These are phyloP conservation scores for Paecilomyces fulvus DNA, from an alignment of 2,329 filamentous ascomycete genomes.

Conservation along the genomic window DNA sequence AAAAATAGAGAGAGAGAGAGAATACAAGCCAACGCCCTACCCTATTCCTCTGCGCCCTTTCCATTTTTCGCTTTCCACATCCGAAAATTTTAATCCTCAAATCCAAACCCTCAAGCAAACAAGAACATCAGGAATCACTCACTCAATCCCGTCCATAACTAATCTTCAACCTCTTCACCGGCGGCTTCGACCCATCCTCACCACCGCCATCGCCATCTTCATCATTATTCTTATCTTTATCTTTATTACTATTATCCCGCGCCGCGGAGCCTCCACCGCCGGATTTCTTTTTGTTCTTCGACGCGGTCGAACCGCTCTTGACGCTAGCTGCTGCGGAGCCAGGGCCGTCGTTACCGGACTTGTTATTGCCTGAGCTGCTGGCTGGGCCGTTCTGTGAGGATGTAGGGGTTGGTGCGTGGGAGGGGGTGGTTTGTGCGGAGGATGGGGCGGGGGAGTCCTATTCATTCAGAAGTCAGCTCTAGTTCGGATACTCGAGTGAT, in stretches of 20 bases:
- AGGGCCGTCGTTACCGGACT: constrained; percentile 17
- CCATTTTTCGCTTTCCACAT: background rate
- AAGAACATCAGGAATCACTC: constrained; percentile 1
- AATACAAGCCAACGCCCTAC: background rate
- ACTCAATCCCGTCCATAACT: constrained; percentile 35
- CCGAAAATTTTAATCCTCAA: background rate
- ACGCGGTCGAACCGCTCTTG: constrained; percentile 21
- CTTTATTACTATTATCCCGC: constrained; percentile 16
- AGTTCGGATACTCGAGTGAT: background rate
- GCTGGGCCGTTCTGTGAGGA: constrained; percentile 24
- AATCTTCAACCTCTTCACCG: constrained; percentile 37
- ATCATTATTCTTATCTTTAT: constrained; percentile 21
- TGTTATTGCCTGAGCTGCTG: constrained; percentile 10
- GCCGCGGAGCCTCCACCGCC: constrained; percentile 11
- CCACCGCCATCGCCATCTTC: constrained; percentile 22
- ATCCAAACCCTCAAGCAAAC: background rate
- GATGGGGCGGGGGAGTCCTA: constrained; percentile 37
- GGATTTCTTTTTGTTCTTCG: constrained; percentile 36
- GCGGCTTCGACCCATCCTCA: constrained; percentile 25
- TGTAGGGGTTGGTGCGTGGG: constrained; percentile 38
- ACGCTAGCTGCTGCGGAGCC: constrained; percentile 20
- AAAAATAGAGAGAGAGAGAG: too few relatives aligned
- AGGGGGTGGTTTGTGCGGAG: constrained; percentile 39
- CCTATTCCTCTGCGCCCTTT: background rate
- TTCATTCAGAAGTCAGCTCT: background rate